Conservation (phyloP, 768 basidiomycete species). For the Phlegmacium glaucopus region DNA sequence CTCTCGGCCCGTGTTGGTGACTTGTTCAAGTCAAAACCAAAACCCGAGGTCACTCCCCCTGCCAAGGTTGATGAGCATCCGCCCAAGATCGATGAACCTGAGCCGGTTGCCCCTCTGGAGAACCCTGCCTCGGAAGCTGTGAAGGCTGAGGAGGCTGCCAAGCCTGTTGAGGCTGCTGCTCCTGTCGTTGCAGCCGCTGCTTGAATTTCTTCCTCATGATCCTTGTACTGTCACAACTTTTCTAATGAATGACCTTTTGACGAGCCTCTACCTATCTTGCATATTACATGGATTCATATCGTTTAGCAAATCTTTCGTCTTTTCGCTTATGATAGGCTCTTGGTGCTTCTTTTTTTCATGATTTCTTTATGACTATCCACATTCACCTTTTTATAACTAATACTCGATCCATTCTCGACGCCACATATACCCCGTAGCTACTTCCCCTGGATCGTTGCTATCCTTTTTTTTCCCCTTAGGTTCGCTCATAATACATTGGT, state of each 20-base stretch:
- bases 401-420: conserved; percentile 59
- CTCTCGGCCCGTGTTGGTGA: conserved; percentile 80
- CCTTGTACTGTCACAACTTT: conserved; percentile 25
- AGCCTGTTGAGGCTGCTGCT: conserved; percentile 46
- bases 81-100: conserved; percentile 82
- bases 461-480: conserved; percentile 48
- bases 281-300: conserved; percentile 34
- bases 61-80: conserved; percentile 89
- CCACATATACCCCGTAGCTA: conserved; percentile 57
- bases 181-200: conserved; percentile 79
- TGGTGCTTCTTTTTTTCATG: conserved; percentile 52
- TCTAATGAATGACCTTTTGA: conserved; percentile 42
- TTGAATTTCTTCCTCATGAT: conserved; percentile 39
- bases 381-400: conserved; percentile 63
- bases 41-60: conserved; percentile 58
- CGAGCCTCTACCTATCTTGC: conserved; percentile 30
- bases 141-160: conserved; percentile 37
- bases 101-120: conserved; percentile 81
- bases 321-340: conserved; percentile 43
- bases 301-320: conserved; percentile 25
- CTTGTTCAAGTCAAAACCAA: conserved; percentile 77
- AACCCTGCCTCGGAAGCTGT: conserved; percentile 57
- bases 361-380: conserved; percentile 60
- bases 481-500: conserved; percentile 54
- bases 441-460: conserved; percentile 54